These are phyloP conservation scores for Mycena latifolia DNA, from an alignment of 768 basidiomycete species.

Conservation along the genomic window DNA sequence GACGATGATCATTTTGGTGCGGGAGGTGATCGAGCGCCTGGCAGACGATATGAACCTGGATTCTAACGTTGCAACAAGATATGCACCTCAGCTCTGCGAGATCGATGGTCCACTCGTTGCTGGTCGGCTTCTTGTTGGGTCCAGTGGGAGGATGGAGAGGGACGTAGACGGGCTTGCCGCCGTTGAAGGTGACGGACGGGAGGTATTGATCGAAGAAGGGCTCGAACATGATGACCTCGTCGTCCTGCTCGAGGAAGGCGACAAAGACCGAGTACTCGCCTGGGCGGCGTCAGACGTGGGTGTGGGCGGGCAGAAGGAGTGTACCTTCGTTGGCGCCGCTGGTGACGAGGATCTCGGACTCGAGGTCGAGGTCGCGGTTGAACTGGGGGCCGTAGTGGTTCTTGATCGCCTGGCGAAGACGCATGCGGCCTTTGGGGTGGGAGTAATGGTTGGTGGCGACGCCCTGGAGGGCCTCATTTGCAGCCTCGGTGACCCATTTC, in stretches of 20 bases:
- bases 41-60: not conserved
- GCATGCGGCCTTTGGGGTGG: constrained; percentile 89
- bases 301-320: not conserved
- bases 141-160: constrained; percentile 90
- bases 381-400: constrained; percentile 80
- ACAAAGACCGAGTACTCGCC: constrained; percentile 95
- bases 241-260: constrained; percentile 91
- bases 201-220: constrained; percentile 98
- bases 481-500: constrained; percentile 81
- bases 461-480: constrained; percentile 71
- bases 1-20: constrained; percentile 94
- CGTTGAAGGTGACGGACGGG: constrained; percentile 94
- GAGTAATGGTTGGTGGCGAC: constrained; percentile 88
- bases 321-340: constrained; percentile 97
- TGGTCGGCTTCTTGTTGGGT: constrained; percentile 58
- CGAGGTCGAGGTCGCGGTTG: constrained; percentile 80
- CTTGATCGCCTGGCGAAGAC: constrained; percentile 90
- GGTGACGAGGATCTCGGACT: constrained; percentile 92
- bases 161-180: constrained; percentile 93
- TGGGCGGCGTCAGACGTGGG: constrained; percentile 43
- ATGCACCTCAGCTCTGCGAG: constrained; percentile 86
- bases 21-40: constrained; percentile 86
- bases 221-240: constrained; percentile 99
- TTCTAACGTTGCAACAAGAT: not conserved
- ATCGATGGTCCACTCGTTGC: constrained; percentile 92